These are phyloP conservation scores for Nemania bipapillata DNA, from an alignment of 2,329 filamentous ascomycete genomes.

Conservation along the genomic window DNA sequence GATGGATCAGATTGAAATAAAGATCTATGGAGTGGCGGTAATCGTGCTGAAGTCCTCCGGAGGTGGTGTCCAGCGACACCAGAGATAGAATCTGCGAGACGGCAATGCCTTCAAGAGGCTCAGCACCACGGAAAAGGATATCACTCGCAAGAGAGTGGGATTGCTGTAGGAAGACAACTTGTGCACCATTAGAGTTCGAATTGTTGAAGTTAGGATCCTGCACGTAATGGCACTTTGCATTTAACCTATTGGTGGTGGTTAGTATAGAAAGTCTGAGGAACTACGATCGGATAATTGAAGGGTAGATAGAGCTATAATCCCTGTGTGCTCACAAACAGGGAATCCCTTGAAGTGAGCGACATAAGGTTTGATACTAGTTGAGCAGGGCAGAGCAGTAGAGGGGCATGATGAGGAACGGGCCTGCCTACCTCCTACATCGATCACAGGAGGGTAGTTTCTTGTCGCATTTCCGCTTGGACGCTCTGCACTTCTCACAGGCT, in stretches of 20 bases:
- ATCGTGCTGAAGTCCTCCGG: slow-evolving; percentile 45
- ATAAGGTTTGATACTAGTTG: background rate
- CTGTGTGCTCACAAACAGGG: background rate
- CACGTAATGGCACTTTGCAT: slow-evolving; percentile 51
- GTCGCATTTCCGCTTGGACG: slow-evolving; percentile 51
- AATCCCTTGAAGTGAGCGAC: background rate
- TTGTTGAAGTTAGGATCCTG: slow-evolving; percentile 46
- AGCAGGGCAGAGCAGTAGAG: background rate
- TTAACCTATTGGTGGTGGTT: slow-evolving; percentile 44
- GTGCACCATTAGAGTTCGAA: slow-evolving; percentile 41
- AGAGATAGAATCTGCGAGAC: slow-evolving; percentile 55
- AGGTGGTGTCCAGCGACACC: slow-evolving; percentile 49
- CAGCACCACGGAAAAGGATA: slow-evolving; percentile 44
- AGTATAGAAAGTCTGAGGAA: slow-evolving; percentile 23
- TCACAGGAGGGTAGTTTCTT: slow-evolving; percentile 51
- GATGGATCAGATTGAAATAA: slow-evolving; percentile 57
- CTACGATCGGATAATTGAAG: background rate
- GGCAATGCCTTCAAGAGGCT: slow-evolving; percentile 53
- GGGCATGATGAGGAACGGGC: background rate
- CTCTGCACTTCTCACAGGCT: slow-evolving; percentile 52
- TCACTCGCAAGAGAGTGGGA: slow-evolving; percentile 47
- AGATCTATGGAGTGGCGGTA: slow-evolving; percentile 54
- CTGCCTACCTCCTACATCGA: slow-evolving; percentile 49
- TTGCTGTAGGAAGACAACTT: slow-evolving; percentile 48
- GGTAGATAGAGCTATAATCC: background rate